phyloP scores from a whole-genome alignment of 2,329 filamentous ascomycete species.

The Aspergillus sp. region DNA sequence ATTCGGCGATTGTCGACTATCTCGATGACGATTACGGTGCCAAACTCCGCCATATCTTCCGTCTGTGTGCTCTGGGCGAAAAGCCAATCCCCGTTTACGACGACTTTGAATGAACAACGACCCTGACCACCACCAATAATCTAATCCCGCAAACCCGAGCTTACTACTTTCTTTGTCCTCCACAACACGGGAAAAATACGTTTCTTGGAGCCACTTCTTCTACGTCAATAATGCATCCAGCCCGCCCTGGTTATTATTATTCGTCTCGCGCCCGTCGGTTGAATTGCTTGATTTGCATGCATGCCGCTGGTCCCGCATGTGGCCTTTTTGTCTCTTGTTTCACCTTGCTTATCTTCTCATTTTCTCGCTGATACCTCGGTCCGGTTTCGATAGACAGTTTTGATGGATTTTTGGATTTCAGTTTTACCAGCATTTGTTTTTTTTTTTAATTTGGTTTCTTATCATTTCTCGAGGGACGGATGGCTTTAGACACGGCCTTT shows the following conservation, averaged over 20 bases:
- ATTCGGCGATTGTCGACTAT: slow-evolving; percentile 57
- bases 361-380: slow-evolving; percentile 25
- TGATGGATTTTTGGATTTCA: slow-evolving; percentile 19
- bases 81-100: slow-evolving; percentile 53
- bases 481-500: not conserved
- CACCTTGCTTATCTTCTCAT: slow-evolving; percentile 15
- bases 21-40: slow-evolving; percentile 51
- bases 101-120: slow-evolving; percentile 32
- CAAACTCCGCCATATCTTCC: slow-evolving; percentile 55
- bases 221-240: not conserved
- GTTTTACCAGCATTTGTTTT: not conserved
- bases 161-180: not conserved
- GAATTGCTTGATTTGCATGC: slow-evolving; percentile 12
- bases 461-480: not conserved
- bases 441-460: slow-evolving; percentile 1
- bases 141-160: slow-evolving; percentile 1
- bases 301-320: slow-evolving; percentile 18
- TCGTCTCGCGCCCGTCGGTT: slow-evolving; percentile 1
- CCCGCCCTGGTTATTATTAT: slow-evolving; percentile 1
- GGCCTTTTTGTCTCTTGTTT: slow-evolving; percentile 7
- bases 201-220: not conserved
- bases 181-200: not conserved
- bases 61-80: slow-evolving; percentile 55
- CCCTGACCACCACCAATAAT: not conserved
- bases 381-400: slow-evolving; percentile 30